Evolutionary conservation across 169 alveolate species (phyloP).

Genomic region (Plasmodium gaboni): DNA sequence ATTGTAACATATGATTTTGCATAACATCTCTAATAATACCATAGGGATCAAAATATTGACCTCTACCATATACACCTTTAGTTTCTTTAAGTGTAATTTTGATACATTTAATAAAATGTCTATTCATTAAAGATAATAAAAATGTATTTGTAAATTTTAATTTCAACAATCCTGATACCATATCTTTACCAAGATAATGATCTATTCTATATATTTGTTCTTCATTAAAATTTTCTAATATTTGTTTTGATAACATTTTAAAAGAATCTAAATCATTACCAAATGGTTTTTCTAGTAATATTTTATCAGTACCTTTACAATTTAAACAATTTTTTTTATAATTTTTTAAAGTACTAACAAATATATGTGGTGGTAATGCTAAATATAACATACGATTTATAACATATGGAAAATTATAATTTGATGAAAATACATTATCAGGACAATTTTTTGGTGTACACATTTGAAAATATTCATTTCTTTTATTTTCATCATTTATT

Average conservation of each 20-base stretch:
- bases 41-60: conserved; percentile 82
- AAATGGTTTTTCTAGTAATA: conserved; percentile 83
- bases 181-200: conserved; percentile 85
- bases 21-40: conserved; percentile 85
- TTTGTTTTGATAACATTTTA: conserved; percentile 74
- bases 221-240: conserved; percentile 77
- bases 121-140: conserved; percentile 77
- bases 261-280: conserved; percentile 81
- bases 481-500: background rate
- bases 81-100: conserved; percentile 79
- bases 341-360: conserved; percentile 55
- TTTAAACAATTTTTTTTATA: conserved; percentile 48
- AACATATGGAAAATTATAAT: conserved; percentile 1
- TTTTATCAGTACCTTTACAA: conserved; percentile 78
- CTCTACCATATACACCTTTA: conserved; percentile 80
- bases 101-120: conserved; percentile 79
- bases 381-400: conserved; percentile 78
- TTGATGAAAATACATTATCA: background rate
- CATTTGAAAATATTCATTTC: background rate
- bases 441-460: background rate
- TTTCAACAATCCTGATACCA: conserved; percentile 80
- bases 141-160: conserved; percentile 81
- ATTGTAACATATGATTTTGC: conserved; percentile 85
- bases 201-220: conserved; percentile 81
- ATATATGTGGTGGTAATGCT: conserved; percentile 83